Percentiles rank a stretch among this genome's conserved stretches.
These are phyloP conservation scores for Neurospora pannonica DNA, from an alignment of 495 filamentous ascomycete species.

Conservation along the genomic window DNA sequence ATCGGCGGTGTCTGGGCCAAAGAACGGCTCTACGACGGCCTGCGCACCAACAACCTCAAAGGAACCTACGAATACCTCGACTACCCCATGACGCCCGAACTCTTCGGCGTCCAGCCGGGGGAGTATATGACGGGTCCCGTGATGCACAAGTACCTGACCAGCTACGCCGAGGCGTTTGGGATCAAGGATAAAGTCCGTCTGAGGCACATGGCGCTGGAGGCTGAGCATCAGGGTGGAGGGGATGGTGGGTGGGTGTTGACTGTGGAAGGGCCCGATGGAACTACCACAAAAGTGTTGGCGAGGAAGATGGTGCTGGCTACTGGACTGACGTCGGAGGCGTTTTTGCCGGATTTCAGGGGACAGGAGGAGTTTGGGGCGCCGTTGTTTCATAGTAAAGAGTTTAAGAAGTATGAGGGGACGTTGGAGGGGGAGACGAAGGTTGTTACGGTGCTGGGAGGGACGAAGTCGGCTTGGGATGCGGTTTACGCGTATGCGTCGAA, in stretches of 20 bases:
- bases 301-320: constrained; percentile 28
- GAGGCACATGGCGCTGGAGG: constrained; percentile 40
- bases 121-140: constrained; percentile 61
- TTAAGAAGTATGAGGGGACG: constrained; percentile 24
- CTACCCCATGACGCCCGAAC: constrained; percentile 56
- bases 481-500: constrained; percentile 57
- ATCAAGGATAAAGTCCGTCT: constrained; percentile 47
- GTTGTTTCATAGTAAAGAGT: constrained; percentile 55
- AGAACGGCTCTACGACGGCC: constrained; percentile 53
- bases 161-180: constrained; percentile 50
- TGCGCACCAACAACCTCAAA: constrained; percentile 51
- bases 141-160: constrained; percentile 56
- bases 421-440: constrained; percentile 19
- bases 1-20: constrained; percentile 66
- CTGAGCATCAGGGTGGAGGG: constrained; percentile 31
- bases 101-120: constrained; percentile 48
- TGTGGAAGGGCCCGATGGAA: constrained; percentile 7
- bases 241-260: constrained; percentile 34
- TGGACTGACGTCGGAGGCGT: constrained; percentile 29
- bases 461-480: constrained; percentile 71
- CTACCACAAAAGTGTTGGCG: constrained; percentile 11
- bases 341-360: constrained; percentile 28
- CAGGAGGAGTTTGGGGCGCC: constrained; percentile 36
- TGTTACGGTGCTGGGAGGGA: constrained; percentile 59
- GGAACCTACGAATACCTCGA: constrained; percentile 67